A percentile compares a stretch with the other conserved stretches of the same genome.
Evolutionary conservation across 2,329 filamentous ascomycete species (phyloP).

Genomic region (Neoarthrinium moseri): DNA sequence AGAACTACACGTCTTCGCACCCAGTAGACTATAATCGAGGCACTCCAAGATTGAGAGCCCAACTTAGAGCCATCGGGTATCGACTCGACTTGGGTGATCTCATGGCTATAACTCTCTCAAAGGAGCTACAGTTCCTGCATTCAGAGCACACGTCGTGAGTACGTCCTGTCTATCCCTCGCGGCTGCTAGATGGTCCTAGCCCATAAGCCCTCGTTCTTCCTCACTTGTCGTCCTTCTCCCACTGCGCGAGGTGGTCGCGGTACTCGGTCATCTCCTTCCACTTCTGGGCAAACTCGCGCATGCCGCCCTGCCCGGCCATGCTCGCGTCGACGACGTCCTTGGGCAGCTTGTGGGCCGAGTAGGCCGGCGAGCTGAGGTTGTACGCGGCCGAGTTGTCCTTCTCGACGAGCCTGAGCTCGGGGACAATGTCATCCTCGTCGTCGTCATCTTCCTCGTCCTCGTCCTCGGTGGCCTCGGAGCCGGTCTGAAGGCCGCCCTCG

Average conservation of each 20-base stretch:
- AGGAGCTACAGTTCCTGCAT: too few species aligned
- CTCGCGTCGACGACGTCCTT: constrained; percentile 83
- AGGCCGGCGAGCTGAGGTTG: constrained; percentile 80
- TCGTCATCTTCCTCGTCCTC: constrained; percentile 40
- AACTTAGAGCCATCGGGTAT: too few species aligned
- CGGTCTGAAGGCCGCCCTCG: constrained; percentile 34
- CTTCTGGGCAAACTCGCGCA: constrained; percentile 76
- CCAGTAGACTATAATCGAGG: too few species aligned
- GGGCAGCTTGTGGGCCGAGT: constrained; percentile 93
- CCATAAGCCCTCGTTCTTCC: too few species aligned
- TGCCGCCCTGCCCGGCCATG: constrained; percentile 66
- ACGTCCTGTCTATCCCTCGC: too few species aligned
- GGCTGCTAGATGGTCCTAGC: too few species aligned
- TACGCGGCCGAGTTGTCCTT: constrained; percentile 87
- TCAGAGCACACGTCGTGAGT: too few species aligned
- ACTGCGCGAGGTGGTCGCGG: constrained; percentile 24
- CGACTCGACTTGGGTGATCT: too few species aligned
- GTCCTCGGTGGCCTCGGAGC: constrained; percentile 31
- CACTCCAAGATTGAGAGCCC: too few species aligned
- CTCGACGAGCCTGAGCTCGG: constrained; percentile 80
- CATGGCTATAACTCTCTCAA: too few species aligned
- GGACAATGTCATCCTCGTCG: constrained; percentile 57
- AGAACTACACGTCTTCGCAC: too few species aligned
- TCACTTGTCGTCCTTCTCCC: constrained; percentile 24
- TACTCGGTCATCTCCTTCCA: constrained; percentile 61